These are phyloP conservation scores for Talaromyces rugulosus DNA, from an alignment of 2,329 filamentous ascomycete genomes.

Conservation along the genomic window DNA sequence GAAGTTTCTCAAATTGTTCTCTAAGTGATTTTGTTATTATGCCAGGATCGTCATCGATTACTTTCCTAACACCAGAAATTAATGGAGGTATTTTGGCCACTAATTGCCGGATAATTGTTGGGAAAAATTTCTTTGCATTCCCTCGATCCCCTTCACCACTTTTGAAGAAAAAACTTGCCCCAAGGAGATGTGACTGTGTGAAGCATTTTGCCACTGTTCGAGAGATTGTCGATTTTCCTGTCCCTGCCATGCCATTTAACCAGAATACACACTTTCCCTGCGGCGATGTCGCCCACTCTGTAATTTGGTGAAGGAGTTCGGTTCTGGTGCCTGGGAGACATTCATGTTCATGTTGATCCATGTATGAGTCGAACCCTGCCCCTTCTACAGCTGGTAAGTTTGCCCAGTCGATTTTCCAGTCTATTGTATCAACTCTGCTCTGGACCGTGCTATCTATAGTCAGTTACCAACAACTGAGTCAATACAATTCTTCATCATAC, in stretches of 20 bases:
- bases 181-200: slow-evolving; percentile 19
- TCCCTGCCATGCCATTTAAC: slow-evolving; percentile 21
- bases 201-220: slow-evolving; percentile 25
- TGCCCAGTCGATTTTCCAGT: not conserved
- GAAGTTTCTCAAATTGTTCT: slow-evolving; percentile 23
- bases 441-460: too few species aligned
- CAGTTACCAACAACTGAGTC: too few species aligned
- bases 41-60: slow-evolving; percentile 16
- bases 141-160: slow-evolving; percentile 35
- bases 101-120: slow-evolving; percentile 26
- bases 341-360: slow-evolving; percentile 14
- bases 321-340: slow-evolving; percentile 23
- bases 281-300: slow-evolving; percentile 21
- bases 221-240: slow-evolving; percentile 22
- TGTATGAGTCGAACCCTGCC: slow-evolving; percentile 19
- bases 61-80: slow-evolving; percentile 13
- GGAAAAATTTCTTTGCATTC: slow-evolving; percentile 30
- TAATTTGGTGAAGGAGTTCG: slow-evolving; percentile 21
- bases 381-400: slow-evolving; percentile 8
- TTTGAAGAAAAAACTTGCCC: slow-evolving; percentile 46
- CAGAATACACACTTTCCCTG: slow-evolving; percentile 26
- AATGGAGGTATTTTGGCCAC: slow-evolving; percentile 25
- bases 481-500: too few species aligned
- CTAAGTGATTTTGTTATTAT: slow-evolving; percentile 19
- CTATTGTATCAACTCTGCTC: too few species aligned